These are phyloP conservation scores for Begonia loranthoides DNA, from an alignment of 306 rosid species.

Conservation along the genomic window DNA sequence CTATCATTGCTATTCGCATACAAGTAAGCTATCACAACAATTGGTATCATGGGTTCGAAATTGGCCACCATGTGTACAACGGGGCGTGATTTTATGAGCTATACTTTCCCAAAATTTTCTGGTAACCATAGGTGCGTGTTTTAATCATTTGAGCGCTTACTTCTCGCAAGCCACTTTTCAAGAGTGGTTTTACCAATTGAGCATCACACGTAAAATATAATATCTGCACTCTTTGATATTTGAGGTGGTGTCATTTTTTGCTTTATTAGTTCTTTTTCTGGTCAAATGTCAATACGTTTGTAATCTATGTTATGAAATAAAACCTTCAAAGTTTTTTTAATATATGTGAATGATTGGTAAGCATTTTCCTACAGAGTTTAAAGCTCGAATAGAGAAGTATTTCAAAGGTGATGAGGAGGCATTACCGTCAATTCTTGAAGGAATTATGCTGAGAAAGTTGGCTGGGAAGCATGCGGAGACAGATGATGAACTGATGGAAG, in stretches of 20 bases:
- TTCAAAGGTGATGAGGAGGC: constrained; percentile 56
- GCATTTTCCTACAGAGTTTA: constrained; percentile 35
- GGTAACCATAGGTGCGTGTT: no score
- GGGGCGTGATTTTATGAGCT: no score
- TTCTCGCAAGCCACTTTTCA: background rate
- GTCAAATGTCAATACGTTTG: background rate
- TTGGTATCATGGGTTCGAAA: no score
- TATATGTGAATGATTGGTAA: background rate
- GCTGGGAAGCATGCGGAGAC: constrained; percentile 62
- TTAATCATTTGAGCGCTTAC: no score
- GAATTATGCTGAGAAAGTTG: constrained; percentile 52
- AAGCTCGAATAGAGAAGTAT: constrained; percentile 41
- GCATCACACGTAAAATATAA: background rate
- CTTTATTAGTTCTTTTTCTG: background rate
- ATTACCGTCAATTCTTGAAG: constrained; percentile 52
- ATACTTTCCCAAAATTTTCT: no score
- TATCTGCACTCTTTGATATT: background rate
- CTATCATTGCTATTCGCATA: no score
- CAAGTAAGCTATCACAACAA: no score
- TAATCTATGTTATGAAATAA: background rate
- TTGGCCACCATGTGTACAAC: no score
- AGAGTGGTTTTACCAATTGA: no score
- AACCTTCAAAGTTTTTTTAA: constrained; percentile 3
- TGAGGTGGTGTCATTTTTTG: background rate
- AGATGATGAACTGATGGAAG: constrained; percentile 59